Percentiles rank a stretch among this genome's conserved stretches.
Conservation (phyloP, 1,284 basidiomycete genomes). For the Sporisorium graminicola region DNA sequence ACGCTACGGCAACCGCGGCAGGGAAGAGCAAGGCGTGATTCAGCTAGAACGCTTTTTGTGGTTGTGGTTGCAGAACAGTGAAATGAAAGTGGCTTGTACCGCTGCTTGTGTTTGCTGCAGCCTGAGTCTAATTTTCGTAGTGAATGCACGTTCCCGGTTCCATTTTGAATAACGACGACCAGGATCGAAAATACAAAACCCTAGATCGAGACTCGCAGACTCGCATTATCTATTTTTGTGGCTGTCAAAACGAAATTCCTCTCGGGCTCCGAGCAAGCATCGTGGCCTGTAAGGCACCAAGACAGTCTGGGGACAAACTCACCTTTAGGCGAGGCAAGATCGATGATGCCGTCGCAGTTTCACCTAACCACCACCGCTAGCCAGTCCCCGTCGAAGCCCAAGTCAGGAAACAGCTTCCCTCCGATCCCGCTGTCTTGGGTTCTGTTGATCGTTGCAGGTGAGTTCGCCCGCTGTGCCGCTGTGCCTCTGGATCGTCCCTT, state of each 20-base stretch:
- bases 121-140: constrained; percentile 14
- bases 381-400: no score
- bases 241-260: constrained; percentile 17
- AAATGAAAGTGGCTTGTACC: background rate
- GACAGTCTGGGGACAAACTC: background rate
- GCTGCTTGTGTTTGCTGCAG: constrained; percentile 4
- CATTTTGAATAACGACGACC: background rate
- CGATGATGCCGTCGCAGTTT: background rate
- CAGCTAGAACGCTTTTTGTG: no score
- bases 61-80: no score
- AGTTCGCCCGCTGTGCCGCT: no score
- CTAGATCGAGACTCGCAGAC: constrained; percentile 39
- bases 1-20: background rate
- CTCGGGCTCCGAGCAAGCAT: constrained; percentile 5
- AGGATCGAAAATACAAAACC: constrained; percentile 34
- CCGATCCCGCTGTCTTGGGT: constrained; percentile 13
- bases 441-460: constrained; percentile 9
- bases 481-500: background rate
- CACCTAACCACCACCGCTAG: no score
- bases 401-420: background rate
- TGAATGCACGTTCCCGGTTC: background rate
- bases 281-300: constrained; percentile 3
- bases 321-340: no score
- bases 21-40: background rate
- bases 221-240: background rate